phyloP scores from a whole-genome alignment of 305 asterid species.

The Fraxinus latifolia region DNA sequence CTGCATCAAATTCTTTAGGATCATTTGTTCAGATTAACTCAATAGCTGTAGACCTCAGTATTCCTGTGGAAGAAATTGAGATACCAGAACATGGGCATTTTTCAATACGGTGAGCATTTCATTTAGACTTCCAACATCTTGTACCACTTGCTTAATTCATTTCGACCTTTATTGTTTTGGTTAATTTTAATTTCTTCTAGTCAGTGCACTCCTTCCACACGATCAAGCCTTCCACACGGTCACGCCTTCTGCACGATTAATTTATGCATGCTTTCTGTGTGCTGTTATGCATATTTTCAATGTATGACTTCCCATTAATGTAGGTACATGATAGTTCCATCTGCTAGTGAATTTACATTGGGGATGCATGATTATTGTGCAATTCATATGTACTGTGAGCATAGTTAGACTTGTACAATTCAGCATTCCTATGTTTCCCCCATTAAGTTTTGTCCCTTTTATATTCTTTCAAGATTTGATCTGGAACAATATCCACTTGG shows the following conservation, averaged over 20 bases:
- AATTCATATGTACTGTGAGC: background rate
- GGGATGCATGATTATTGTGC: background rate
- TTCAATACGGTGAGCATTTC: constrained; percentile 59
- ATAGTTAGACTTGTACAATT: background rate
- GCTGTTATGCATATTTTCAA: background rate
- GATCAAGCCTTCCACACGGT: background rate
- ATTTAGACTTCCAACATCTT: constrained; percentile 2
- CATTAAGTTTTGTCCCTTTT: background rate
- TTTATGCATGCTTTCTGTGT: background rate
- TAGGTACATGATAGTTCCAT: background rate
- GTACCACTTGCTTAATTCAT: background rate
- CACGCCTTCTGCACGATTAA: background rate
- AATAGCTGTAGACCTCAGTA: constrained; percentile 48
- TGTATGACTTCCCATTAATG: background rate
- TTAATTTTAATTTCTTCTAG: background rate
- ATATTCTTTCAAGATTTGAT: background rate
- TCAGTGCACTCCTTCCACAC: background rate
- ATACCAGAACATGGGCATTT: constrained; percentile 46
- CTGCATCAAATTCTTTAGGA: constrained; percentile 41
- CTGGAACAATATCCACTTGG: background rate
- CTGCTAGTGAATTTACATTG: background rate
- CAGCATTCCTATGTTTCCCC: background rate
- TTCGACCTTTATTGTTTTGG: background rate
- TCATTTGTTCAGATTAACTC: constrained; percentile 50
- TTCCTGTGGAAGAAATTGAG: constrained; percentile 36